Evolutionary conservation across 2,329 filamentous ascomycete genomes (phyloP), one percentile per base, ranked within the genome.

Genomic region (Blastomyces parvus): DNA sequence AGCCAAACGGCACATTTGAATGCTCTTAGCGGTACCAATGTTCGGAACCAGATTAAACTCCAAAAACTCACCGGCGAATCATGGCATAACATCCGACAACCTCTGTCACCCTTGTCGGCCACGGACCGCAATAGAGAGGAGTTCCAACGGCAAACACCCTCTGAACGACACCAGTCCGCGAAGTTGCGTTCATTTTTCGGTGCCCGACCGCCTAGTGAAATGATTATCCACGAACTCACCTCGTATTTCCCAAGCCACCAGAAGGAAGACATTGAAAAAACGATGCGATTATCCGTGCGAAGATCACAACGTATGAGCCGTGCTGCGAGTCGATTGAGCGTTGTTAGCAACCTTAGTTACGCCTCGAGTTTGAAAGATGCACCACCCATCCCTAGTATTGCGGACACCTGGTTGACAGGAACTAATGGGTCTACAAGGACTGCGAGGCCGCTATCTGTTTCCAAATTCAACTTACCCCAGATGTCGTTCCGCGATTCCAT

Each of bases 171-270:
- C 42, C 71, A 74, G 2, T 70, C 73, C 58, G 72, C 74, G 27
- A 79, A 76, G 63, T 66, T 80, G 19, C 77, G 78, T n/a, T 78
- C 78, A 67, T 97, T 97, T 77, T 94, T 95, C 70, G 93, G 93
- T 42, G 87, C 94, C 67, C 84, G 94, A 69, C 94, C 94, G 22
- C 94, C 94, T 1, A 97, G 93, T 78, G 94, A 99, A 79, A 84
- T 99, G 73, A 99, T 99, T 72, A 93, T 93, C 33, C 96, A 94
- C 27, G 94, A 99, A 73, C 81, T 99, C 64, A 94, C 91, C 1
- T 96, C 92, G 0, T 99, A 97, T 80, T 99, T 99, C 82, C 94
- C 94, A 0, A 91, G 96, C 71, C 93, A 97, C 70, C 87, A 92
- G 59, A 87, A 90, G 63, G 92, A 96, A 73, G 91, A 96, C 69